Conservation (phyloP, 345 rosid species). For the Stellera chamaejasme region DNA sequence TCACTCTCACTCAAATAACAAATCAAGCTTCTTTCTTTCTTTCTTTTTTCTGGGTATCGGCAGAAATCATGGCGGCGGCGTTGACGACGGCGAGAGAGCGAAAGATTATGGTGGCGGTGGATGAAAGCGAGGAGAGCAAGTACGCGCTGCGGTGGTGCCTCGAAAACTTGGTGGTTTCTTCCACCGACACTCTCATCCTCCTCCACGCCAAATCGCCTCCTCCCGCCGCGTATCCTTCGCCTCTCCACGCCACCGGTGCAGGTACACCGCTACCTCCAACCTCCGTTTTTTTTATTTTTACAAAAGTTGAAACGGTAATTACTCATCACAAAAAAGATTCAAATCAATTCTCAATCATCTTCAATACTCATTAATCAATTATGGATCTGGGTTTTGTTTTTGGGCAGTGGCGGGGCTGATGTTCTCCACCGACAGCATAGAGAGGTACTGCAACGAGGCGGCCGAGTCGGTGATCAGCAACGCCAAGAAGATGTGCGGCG, state of each 20-base stretch:
- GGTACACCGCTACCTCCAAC: neutral
- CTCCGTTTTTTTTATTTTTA: no score
- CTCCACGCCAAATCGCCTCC: conserved; percentile 37
- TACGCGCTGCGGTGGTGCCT: conserved; percentile 57
- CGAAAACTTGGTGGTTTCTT: conserved; percentile 25
- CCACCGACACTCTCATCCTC: conserved; percentile 38
- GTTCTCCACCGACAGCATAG: conserved; percentile 51
- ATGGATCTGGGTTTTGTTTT: neutral
- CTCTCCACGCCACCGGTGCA: conserved; percentile 44
- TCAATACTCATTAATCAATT: no score
- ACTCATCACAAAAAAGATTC: no score
- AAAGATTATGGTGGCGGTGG: conserved; percentile 49
- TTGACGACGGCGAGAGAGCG: conserved; percentile 17
- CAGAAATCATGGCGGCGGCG: no score
- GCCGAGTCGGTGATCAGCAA: conserved; percentile 36
- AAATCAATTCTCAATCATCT: no score
- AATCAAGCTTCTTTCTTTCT: no score
- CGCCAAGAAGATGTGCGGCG: conserved; percentile 39
- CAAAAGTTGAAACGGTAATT: no score
- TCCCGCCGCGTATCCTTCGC: conserved; percentile 21
- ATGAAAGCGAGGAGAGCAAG: conserved; percentile 58
- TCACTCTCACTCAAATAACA: no score
- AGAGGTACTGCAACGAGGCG: conserved; percentile 34
- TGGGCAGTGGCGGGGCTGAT: conserved; percentile 31
- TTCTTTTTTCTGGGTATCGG: no score